A percentile compares a stretch with the other conserved stretches of the same genome.
Conservation (phyloP, 192 early-diverging fungal species). For the Obelidium mucronatum region DNA sequence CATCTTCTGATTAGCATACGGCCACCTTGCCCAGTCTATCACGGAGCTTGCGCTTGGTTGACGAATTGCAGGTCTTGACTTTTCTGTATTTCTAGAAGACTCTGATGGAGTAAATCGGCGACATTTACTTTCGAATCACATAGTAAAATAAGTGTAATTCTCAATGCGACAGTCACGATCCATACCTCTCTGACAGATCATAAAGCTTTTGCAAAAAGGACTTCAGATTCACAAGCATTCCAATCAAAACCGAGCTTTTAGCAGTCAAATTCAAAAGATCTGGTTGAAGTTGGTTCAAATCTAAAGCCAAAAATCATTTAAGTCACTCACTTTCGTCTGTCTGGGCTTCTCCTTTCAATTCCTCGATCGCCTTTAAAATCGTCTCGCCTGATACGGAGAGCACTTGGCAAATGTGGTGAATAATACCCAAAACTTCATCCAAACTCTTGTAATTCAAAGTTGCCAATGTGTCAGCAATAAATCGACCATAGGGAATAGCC, state of each 20-base stretch:
- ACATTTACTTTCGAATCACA: slow-evolving; percentile 27
- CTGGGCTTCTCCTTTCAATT: neutral
- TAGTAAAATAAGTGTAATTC: too few relatives aligned
- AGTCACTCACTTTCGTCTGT: slow-evolving; percentile 15
- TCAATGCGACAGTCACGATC: neutral
- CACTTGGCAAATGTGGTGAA: slow-evolving; percentile 75
- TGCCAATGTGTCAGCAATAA: slow-evolving; percentile 85
- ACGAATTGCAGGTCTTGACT: slow-evolving; percentile 55
- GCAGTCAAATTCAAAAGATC: too few relatives aligned
- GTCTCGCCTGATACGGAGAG: slow-evolving; percentile 76
- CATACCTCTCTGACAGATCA: slow-evolving; percentile 47
- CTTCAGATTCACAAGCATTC: slow-evolving; percentile 68
- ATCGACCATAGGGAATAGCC: slow-evolving; percentile 60
- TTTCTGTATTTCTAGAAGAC: slow-evolving; percentile 56
- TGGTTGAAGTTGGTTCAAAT: too few relatives aligned
- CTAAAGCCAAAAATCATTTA: too few relatives aligned
- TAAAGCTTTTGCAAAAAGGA: slow-evolving; percentile 69
- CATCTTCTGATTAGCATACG: slow-evolving; percentile 41
- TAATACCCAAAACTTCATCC: slow-evolving; percentile 82
- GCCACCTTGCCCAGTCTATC: slow-evolving; percentile 49
- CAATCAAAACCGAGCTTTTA: slow-evolving; percentile 65
- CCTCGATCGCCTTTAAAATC: slow-evolving; percentile 52
- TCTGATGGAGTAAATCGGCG: slow-evolving; percentile 40
- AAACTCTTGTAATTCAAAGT: slow-evolving; percentile 78
- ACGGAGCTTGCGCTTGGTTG: slow-evolving; percentile 39